Conservation (phyloP, 495 filamentous ascomycete species). For the Podospora pseudopauciseta region DNA sequence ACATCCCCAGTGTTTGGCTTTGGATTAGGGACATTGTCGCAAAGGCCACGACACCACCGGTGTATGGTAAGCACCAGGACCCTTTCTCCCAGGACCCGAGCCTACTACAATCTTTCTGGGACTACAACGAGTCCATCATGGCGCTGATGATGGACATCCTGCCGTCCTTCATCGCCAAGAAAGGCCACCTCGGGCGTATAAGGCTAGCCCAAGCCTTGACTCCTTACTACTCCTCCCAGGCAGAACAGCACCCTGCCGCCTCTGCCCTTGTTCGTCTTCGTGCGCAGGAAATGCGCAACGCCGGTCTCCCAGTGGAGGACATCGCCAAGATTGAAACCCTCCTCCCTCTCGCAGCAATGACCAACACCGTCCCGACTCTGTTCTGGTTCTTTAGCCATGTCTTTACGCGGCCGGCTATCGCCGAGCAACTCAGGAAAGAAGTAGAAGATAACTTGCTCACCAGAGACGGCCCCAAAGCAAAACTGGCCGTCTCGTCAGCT, state of each 20-base stretch:
- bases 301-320: conserved; percentile 5
- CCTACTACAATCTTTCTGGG: conserved; percentile 5
- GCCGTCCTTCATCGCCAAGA: not conserved
- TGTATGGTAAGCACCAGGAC: conserved; percentile 13
- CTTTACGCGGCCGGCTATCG: conserved; percentile 2
- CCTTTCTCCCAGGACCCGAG: conserved; percentile 8
- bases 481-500: not conserved
- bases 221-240: conserved; percentile 7
- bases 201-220: conserved; percentile 7
- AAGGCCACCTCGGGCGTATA: not conserved
- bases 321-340: conserved; percentile 12
- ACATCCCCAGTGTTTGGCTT: conserved; percentile 13
- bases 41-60: not conserved
- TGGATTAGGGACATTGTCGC: conserved; percentile 14
- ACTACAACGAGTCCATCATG: conserved; percentile 11
- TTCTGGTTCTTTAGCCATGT: conserved; percentile 16
- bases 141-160: conserved; percentile 4
- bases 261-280: conserved; percentile 15
- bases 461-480: not conserved
- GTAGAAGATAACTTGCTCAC: conserved; percentile 4
- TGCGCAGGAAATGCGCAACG: conserved; percentile 9
- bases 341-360: conserved; percentile 20
- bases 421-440: conserved; percentile 8
- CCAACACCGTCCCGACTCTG: conserved; percentile 18
- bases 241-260: not conserved